Evolutionary conservation across 805 yeast genomes (phyloP).

Genomic region (Pichia thaimueangensis): DNA sequence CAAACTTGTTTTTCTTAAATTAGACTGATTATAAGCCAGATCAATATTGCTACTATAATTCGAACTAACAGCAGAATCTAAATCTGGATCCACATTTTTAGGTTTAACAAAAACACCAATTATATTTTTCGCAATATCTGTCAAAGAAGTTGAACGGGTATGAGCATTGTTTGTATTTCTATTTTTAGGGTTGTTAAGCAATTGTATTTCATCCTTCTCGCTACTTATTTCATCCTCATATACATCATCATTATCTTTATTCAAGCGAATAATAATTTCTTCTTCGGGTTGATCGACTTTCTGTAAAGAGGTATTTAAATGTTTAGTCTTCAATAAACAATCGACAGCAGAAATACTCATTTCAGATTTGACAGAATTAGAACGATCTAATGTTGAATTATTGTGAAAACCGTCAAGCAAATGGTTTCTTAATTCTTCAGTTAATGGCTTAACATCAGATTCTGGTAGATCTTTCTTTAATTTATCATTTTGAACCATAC

Average conservation of each 20-base stretch:
- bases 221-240: not conserved
- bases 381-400: conserved; percentile 21
- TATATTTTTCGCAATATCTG: conserved; percentile 19
- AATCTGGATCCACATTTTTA: conserved; percentile 3
- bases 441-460: conserved; percentile 1
- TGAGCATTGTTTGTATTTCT: conserved; percentile 3
- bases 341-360: conserved; percentile 26
- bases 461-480: conserved; percentile 16
- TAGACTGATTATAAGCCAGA: not conserved
- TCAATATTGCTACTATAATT: not conserved
- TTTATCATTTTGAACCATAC: conserved; percentile 10
- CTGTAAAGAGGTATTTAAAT: conserved; percentile 14
- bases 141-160: conserved; percentile 13
- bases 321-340: conserved; percentile 21
- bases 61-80: not conserved
- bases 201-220: not conserved
- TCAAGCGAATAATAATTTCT: conserved; percentile 17
- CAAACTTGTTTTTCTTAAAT: not conserved
- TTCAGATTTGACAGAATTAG: conserved; percentile 24
- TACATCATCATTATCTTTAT: conserved; percentile 15
- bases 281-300: conserved; percentile 16
- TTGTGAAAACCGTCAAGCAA: conserved; percentile 21
- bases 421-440: conserved; percentile 4
- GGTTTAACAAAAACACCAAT: conserved; percentile 19
- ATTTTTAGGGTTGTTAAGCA: not conserved